Base-by-base conservation (phyloP, 495 filamentous ascomycete genomes). In the Neurospora sp. region DNA sequence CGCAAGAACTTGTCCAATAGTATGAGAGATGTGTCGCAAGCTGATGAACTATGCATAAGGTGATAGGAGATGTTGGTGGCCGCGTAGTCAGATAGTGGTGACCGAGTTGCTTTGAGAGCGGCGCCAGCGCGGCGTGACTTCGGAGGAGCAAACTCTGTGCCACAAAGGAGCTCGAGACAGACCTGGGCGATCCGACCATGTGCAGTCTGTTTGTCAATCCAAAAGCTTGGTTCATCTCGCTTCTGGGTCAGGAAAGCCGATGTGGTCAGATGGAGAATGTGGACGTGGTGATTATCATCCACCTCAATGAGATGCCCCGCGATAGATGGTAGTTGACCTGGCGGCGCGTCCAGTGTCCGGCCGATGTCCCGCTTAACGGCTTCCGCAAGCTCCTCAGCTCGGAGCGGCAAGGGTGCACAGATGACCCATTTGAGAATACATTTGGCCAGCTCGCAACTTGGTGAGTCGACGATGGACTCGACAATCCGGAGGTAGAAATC, bases 41-140 rank as follows among this genome's bases (percentile, higher is more conserved):
- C 40, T 70, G 31, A 70, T 7, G 69, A 37, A 4, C 39, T 39
- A 20, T 37, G 41, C 16, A 38, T 70, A 31, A 23, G 69, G 62
- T 78, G 77, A 70, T 77, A 78, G 4, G 75, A 72, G 40, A 78
- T 77, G 35, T 77, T 72, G 9, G 70, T 39, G 46, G 27, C 16
- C 18, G 77, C 75, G 42, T 78, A 78, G 6, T 73, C 74, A 75
- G 42, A 40, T 35, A 16, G 70, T 27, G 38, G 71, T 66, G 59
- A n/a, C 39, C 12, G 27, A 23, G 31, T 70, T 16, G 39, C 2
- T 23, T 38, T 39, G 3, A 40, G 16, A 39, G 69, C 23, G 14
- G 16, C 12, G 40, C 70, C 40, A 7, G 35, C 27, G 4, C 38
- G 31, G 7, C 69, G 69, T 39, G 27, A 12, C 38, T 14, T 70